Base-by-base conservation (phyloP, 2,329 filamentous ascomycete species). In the Sporothrix globosa region DNA sequence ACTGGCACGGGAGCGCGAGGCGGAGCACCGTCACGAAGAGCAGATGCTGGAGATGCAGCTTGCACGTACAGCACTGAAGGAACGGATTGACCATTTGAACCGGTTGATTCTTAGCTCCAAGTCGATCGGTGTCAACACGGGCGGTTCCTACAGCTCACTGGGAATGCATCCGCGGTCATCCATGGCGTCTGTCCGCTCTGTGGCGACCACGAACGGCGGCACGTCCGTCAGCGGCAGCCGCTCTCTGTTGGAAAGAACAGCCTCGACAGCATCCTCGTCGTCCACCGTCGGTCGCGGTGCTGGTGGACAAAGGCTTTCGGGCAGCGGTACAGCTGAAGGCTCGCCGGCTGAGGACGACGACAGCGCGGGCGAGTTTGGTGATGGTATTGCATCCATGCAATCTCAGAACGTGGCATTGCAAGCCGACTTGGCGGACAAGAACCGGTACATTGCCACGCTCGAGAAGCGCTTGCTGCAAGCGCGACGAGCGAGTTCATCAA, bases 1-100 rank as follows among this genome's bases (percentile, higher is more conserved):
- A 76, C 87, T 90, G 74, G 89, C 84, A 53, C 85, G 90, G 21
- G 90, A 96, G 78, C 88, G 91, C 75, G 92, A 97, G 80, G 91
- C 92, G 9, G 90, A 93, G 74, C 88, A 92, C 74, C 89, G 93
- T 52, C 96, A 97, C 75, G 94, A 97, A 78, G 96, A 98, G 82
- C 96, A 99, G 80, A 95, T 99, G 87, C 85, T 99, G 69, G 96
- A 99, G 80, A 98, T 99, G 92, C 96, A 99, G 79, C 86, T 99
- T 61, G 96, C 96, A 44, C 89, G 96, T 54, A 99, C 96, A 0
- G 96, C 96, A 0, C 83, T 99, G 69, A 99, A 98, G 79, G 96
- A 99, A 82, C 90, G 96, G 41, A 99, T 99, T 76, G 94, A 97
- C 78, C 96, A 99, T 80, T 85, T 99, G 61, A 99, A 98, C 80